Conservation (phyloP, 768 basidiomycete genomes). For the Lactifluus volemus region DNA sequence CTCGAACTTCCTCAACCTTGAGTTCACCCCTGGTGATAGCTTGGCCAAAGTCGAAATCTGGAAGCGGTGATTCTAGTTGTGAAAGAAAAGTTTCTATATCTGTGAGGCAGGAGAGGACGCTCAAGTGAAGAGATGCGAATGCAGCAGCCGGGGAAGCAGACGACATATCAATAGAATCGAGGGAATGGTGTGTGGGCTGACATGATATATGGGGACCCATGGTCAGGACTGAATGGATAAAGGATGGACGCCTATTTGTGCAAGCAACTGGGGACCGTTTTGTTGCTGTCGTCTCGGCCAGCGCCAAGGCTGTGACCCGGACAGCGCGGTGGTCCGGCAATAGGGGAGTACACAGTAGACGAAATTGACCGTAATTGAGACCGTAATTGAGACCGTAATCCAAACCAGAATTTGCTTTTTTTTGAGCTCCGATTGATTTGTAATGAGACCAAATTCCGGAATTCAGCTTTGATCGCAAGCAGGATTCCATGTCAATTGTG, state of each 20-base stretch:
- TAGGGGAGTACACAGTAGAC: no score
- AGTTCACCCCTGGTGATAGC: conserved; percentile 27
- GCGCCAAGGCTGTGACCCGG: no score
- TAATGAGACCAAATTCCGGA: no score
- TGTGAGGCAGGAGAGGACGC: conserved; percentile 70
- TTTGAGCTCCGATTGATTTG: no score
- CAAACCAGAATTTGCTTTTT: no score
- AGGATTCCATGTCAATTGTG: no score
- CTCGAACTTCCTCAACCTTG: conserved; percentile 38
- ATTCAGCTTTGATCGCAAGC: no score
- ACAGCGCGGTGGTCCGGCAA: no score
- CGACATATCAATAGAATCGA: conserved; percentile 56
- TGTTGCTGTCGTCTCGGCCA: not conserved
- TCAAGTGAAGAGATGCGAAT: conserved; percentile 56
- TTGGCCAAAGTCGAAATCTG: conserved; percentile 31
- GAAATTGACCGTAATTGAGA: no score
- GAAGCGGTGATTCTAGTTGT: conserved; percentile 46
- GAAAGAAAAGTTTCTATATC: conserved; percentile 61
- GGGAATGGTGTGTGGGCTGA: conserved; percentile 44
- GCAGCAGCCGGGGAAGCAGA: conserved; percentile 39
- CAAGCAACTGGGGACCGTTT: no score
- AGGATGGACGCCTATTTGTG: conserved; percentile 16
- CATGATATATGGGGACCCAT: conserved; percentile 28
- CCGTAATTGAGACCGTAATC: no score
- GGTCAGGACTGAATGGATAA: conserved; percentile 19